These are phyloP conservation scores for Tirmania nivea DNA, from an alignment of 495 filamentous ascomycete species.

Conservation along the genomic window DNA sequence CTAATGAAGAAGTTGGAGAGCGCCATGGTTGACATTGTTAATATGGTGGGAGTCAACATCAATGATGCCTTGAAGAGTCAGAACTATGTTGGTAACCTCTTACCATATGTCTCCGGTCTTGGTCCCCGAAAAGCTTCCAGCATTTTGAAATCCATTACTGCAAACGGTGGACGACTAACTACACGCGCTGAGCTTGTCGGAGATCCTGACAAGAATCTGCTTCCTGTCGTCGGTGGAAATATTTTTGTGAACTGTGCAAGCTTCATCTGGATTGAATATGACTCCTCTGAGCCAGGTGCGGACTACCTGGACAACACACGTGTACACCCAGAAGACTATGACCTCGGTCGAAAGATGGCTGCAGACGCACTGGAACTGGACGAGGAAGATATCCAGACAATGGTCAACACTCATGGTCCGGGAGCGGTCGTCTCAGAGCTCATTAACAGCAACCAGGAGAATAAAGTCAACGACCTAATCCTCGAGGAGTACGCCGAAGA, in stretches of 20 bases:
- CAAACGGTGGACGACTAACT: slow-evolving; percentile 47
- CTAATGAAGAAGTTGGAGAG: slow-evolving; percentile 69
- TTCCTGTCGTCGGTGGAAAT: slow-evolving; percentile 63
- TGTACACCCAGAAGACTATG: slow-evolving; percentile 95
- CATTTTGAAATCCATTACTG: slow-evolving; percentile 65
- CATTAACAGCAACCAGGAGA: slow-evolving; percentile 60
- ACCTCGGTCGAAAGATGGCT: slow-evolving; percentile 90
- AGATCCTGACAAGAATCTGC: slow-evolving; percentile 49
- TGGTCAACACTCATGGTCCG: slow-evolving; percentile 66
- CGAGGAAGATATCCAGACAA: slow-evolving; percentile 91
- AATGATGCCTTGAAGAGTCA: slow-evolving; percentile 63
- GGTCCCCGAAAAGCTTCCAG: slow-evolving; percentile 80
- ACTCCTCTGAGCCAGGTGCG: slow-evolving; percentile 49
- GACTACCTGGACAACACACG: slow-evolving; percentile 92
- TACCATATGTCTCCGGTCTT: slow-evolving; percentile 80
- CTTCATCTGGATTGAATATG: slow-evolving; percentile 76
- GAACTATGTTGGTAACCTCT: slow-evolving; percentile 55
- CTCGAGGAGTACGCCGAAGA: slow-evolving; percentile 94
- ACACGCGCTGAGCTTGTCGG: slow-evolving; percentile 72
- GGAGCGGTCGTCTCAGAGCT: slow-evolving; percentile 82
- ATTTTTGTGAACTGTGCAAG: slow-evolving; percentile 95
- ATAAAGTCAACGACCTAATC: slow-evolving; percentile 88
- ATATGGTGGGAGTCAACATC: slow-evolving; percentile 81
- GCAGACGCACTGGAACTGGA: slow-evolving; percentile 90
- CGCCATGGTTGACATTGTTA: slow-evolving; percentile 94